Evolutionary conservation across 306 rosid genomes (phyloP).

Genomic region (Cajanus cajan): DNA sequence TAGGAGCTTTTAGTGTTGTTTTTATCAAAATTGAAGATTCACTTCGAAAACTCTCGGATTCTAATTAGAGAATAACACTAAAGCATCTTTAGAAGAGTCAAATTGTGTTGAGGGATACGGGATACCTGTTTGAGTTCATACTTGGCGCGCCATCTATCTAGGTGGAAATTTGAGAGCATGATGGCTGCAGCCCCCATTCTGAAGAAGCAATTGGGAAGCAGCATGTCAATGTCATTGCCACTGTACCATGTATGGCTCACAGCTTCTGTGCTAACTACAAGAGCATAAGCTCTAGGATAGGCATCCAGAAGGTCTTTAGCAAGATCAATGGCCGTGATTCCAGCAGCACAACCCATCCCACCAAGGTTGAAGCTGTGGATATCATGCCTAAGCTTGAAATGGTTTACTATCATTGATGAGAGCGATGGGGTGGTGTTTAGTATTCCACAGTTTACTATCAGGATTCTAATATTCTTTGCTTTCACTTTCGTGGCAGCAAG

Average conservation of each 20-base stretch:
- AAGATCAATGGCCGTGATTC: constrained; percentile 62
- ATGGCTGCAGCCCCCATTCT: constrained; percentile 71
- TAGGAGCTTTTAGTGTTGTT: no score
- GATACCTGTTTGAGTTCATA: constrained; percentile 59
- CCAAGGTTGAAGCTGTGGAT: constrained; percentile 69
- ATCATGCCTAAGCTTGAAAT: constrained; percentile 55
- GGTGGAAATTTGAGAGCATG: constrained; percentile 51
- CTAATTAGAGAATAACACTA: background rate
- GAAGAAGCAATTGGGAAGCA: constrained; percentile 69
- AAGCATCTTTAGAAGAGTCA: background rate
- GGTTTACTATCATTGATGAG: constrained; percentile 63
- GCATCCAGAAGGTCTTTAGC: constrained; percentile 65
- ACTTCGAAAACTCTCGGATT: no score
- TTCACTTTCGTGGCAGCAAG: constrained; percentile 46
- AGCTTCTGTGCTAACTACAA: constrained; percentile 68
- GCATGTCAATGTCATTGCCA: constrained; percentile 55
- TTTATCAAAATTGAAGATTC: no score
- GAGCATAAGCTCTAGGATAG: constrained; percentile 51
- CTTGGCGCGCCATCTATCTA: constrained; percentile 65
- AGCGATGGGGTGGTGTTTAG: constrained; percentile 57
- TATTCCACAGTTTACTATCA: constrained; percentile 62
- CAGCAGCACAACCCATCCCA: constrained; percentile 83
- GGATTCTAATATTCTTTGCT: constrained; percentile 44
- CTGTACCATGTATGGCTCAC: constrained; percentile 59
- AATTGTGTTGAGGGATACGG: constrained; percentile 7